Evolutionary conservation across 106 monocot genomes (phyloP), one percentile per base, ranked within the genome.

Genomic region (Dioscorea zingiberensis): DNA sequence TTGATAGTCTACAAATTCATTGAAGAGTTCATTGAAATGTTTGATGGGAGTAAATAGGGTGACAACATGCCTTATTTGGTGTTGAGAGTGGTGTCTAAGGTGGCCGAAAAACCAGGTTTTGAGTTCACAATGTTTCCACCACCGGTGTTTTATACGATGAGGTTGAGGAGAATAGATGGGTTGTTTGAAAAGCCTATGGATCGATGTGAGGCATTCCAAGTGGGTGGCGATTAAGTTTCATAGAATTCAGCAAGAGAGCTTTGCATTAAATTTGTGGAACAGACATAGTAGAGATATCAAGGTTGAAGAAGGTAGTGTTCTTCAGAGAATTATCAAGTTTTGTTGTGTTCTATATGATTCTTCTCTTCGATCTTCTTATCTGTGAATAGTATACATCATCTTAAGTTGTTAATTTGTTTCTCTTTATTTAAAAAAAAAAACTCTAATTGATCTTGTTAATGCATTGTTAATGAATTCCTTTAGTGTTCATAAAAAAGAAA

Each of bases 11-110:
- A 58, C 47, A 56, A 82, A 67, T 90, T 94, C 68, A 84, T 94
- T 4, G 71, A 70, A 59, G 94, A 94, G 63, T 94, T 94, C 53
- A 69, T 84, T 0, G 23, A 13, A 15, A 87, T 65, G 17, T 94
- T 94, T 51, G 87, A 94, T 19, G 94, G 94, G 17, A 90, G 26
- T 69, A 94, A 69, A 68, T 94, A 90, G 94, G 87, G 93, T 0
- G 73, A 93, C 71, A 73, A 94, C 56, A 88, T 88, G 21, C 93
- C 88, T 21, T 93, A 93, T 71, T 73, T 93, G 3, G 85, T 88
- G 5, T 88, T 85, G 7, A 80, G 86, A 61, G 87, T 90, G 55
- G 84, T 54, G 27, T 54, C 19, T 53, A 81, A 87, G 71, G 56
- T 80, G 69, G 67, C 14, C 27, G 27, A 3, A 15, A 18, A 32